Conservation (phyloP, 495 filamentous ascomycete species). For the Talaromyces thailandensis region DNA sequence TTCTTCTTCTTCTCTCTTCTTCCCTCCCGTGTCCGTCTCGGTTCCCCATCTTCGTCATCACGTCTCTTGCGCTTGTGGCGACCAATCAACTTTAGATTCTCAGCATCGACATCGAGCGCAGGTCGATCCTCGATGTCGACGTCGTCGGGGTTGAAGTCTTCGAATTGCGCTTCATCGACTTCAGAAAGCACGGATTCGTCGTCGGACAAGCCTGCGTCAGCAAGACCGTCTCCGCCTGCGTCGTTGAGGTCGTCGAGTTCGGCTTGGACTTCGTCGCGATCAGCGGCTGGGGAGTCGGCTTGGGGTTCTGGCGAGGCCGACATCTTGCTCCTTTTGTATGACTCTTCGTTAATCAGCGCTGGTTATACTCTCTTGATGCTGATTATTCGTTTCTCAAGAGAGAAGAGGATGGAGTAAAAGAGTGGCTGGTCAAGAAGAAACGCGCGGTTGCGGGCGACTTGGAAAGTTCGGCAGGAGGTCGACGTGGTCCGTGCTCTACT, state of each 20-base stretch:
- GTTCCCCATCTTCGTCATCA: slow-evolving; percentile 41
- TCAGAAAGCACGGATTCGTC: slow-evolving; percentile 85
- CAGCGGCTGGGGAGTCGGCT: slow-evolving; percentile 14
- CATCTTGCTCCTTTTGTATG: slow-evolving; percentile 16
- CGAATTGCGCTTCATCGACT: slow-evolving; percentile 90
- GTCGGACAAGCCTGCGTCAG: slow-evolving; percentile 45
- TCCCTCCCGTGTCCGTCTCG: slow-evolving; percentile 67
- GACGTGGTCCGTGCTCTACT: slow-evolving; percentile 2
- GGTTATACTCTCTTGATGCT: neutral
- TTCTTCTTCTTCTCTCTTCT: slow-evolving; percentile 76
- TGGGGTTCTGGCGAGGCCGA: slow-evolving; percentile 31
- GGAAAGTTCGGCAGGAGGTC: slow-evolving; percentile 4
- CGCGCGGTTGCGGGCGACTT: neutral
- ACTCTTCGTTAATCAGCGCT: neutral
- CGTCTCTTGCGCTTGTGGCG: slow-evolving; percentile 77
- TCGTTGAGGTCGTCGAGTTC: slow-evolving; percentile 4
- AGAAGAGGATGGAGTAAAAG: neutral
- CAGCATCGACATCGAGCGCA: slow-evolving; percentile 76
- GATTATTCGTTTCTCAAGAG: neutral
- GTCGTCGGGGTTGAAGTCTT: slow-evolving; percentile 75
- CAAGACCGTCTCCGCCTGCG: slow-evolving; percentile 16
- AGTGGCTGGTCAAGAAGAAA: neutral
- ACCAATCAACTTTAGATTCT: slow-evolving; percentile 65
- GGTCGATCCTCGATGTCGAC: slow-evolving; percentile 70
- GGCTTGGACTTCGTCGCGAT: slow-evolving; percentile 5